A percentile compares a stretch with the other conserved stretches of the same genome.
phyloP scores from a whole-genome alignment of 106 monocot genomes.

The Apostasia shenzhenica region DNA sequence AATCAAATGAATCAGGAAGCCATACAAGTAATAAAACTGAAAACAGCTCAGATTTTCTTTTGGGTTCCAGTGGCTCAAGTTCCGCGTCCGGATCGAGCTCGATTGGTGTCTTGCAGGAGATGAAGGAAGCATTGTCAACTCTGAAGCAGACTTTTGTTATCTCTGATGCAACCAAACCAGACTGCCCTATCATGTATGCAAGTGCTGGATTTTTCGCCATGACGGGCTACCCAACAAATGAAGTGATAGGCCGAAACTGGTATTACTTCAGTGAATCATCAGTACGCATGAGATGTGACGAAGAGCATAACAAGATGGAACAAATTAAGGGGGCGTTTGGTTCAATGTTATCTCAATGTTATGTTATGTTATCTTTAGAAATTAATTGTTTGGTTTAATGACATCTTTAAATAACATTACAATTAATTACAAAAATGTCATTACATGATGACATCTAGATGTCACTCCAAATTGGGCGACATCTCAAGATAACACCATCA shows the following conservation, averaged over 20 bases:
- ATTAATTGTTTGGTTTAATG: no score
- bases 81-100: slow-evolving; percentile 7
- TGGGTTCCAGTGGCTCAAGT: slow-evolving; percentile 14
- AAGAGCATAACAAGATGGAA: neutral
- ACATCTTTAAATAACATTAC: no score
- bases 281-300: no score
- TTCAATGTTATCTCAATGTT: no score
- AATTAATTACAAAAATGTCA: no score
- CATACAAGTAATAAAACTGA: neutral
- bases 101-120: slow-evolving; percentile 46
- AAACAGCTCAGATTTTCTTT: neutral
- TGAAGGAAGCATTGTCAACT: slow-evolving; percentile 63
- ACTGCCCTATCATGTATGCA: slow-evolving; percentile 72
- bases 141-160: slow-evolving; percentile 83
- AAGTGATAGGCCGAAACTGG: slow-evolving; percentile 77
- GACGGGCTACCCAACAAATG: slow-evolving; percentile 61
- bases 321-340: no score
- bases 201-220: slow-evolving; percentile 67
- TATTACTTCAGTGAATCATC: neutral
- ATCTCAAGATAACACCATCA: no score
- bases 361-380: no score
- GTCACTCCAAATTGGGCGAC: no score
- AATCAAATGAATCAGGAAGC: neutral
- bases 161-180: slow-evolving; percentile 68
- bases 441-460: no score